Evolutionary conservation across 768 basidiomycete species (phyloP), one percentile per base, ranked within the genome.

Genomic region (Infundibulicybe gibba): DNA sequence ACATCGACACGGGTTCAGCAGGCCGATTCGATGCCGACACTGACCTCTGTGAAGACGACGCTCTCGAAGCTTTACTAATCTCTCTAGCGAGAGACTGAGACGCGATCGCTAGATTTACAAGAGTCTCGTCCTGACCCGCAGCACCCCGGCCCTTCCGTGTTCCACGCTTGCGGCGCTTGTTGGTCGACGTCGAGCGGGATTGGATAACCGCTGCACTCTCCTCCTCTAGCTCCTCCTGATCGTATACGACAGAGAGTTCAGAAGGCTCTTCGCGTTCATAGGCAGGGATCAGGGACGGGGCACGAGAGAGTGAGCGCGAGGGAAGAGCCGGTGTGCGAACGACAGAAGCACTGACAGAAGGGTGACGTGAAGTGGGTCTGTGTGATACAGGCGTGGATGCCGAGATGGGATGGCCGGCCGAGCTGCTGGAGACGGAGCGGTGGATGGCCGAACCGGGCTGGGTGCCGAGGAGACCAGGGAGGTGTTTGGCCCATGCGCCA

Each of bases 21-120:
- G 66, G 59, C 45, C 58, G 53, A 45, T 53, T 61, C 40, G 51
- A 50, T 32, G 60, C 64, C 16, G 67, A 67, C 15, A 56, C 54
- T 9, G 68, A 67, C 30, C 58, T 61, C 31, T 54, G 56, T 5
- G 63, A 66, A 0, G 75, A 72, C 6, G 75, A 75, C 8, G 75
- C 67, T 47, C 69, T 74, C 14, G 80, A 81, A 1, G 80, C 81
- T 50, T 76, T 77, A 58, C 86, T 88, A 56, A 95, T 80, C 67
- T 94, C 89, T 51, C 93, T 76, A 16, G 87, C 93, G 31, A 95
- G 75, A 3, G 80, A 74, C 61, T 95, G 89, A 5, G 88, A 89
- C 1, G 87, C 90, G 48, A 74, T 77, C 14, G 90, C 91, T 34
- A 94, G 79, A 4, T 81, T 84, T 16, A 76, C 75, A 49, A 90